phyloP scores from a whole-genome alignment of 805 yeast species.

The Barnettozyma salicaria region DNA sequence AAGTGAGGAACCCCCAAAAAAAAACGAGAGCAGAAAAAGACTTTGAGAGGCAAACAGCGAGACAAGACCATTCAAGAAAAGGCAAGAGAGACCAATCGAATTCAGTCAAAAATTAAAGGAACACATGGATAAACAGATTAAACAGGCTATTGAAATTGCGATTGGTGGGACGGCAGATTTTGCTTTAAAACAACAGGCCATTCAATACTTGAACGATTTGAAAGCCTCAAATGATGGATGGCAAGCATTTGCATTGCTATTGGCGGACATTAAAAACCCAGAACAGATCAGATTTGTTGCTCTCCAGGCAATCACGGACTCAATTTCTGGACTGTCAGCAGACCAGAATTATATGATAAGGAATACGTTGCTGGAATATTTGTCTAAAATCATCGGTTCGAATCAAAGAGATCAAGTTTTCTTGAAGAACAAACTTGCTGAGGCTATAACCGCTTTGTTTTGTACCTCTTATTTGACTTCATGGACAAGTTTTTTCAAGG shows the following conservation, averaged over 20 bases:
- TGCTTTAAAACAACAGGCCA: conserved; percentile 31
- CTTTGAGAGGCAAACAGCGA: no score
- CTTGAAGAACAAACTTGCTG: conserved; percentile 52
- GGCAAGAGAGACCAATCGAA: not conserved
- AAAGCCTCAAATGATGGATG: conserved; percentile 41
- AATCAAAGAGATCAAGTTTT: conserved; percentile 33
- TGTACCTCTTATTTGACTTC: conserved; percentile 39
- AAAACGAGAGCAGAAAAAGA: no score
- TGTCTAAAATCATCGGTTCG: conserved; percentile 17
- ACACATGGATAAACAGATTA: conserved; percentile 24
- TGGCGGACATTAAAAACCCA: conserved; percentile 27
- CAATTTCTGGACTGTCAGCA: conserved; percentile 17
- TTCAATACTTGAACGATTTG: conserved; percentile 37
- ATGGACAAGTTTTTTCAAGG: conserved; percentile 48
- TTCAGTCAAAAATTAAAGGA: no score
- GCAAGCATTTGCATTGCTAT: conserved; percentile 38
- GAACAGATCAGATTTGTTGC: conserved; percentile 27
- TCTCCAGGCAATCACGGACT: conserved; percentile 24
- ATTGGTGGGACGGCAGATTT: conserved; percentile 25
- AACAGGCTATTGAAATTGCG: conserved; percentile 29
- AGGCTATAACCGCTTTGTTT: conserved; percentile 47
- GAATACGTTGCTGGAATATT: conserved; percentile 19
- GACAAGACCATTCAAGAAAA: no score
- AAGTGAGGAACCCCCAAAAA: no score
- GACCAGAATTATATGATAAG: conserved; percentile 23